These are phyloP conservation scores for Chlamydomonas reinhardtii DNA, from an alignment of 163 green algal species.

Conservation along the genomic window DNA sequence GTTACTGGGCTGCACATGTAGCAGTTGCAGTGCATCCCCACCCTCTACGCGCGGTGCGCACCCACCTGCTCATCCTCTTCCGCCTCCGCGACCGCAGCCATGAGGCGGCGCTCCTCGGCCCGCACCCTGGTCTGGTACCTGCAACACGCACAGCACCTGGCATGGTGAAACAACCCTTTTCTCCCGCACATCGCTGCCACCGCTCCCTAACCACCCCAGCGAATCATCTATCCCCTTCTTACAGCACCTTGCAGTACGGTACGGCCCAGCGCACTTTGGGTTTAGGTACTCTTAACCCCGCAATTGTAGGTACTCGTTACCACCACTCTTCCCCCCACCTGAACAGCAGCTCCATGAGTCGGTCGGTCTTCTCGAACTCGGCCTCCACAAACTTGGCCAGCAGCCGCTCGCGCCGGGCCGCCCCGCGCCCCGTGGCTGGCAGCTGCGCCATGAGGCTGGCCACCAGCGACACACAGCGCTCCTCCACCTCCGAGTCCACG, in stretches of 20 bases:
- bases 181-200: too few species aligned
- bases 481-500: constrained; percentile 82
- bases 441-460: constrained; percentile 68
- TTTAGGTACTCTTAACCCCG: not conserved
- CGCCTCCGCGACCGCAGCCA: constrained; percentile 32
- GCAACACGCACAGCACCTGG: not conserved
- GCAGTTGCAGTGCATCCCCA: too few species aligned
- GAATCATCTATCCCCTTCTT: too few species aligned
- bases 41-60: too few species aligned
- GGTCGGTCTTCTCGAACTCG: constrained; percentile 97
- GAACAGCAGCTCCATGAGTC: constrained; percentile 93
- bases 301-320: too few species aligned
- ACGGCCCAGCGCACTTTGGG: too few species aligned
- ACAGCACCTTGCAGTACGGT: too few species aligned
- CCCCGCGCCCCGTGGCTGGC: constrained; percentile 9
- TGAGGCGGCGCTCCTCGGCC: constrained; percentile 60
- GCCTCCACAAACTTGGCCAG: constrained; percentile 96
- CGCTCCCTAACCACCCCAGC: too few species aligned
- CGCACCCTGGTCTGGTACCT: constrained; percentile 72
- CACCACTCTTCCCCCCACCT: constrained; percentile 61
- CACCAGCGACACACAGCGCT: constrained; percentile 81
- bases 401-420: constrained; percentile 70
- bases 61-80: constrained; percentile 68
- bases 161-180: too few species aligned
- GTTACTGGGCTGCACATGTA: too few species aligned